Evolutionary conservation across 2,329 filamentous ascomycete genomes (phyloP), one percentile per base, ranked within the genome.

Genomic region (Massarina eburnea): DNA sequence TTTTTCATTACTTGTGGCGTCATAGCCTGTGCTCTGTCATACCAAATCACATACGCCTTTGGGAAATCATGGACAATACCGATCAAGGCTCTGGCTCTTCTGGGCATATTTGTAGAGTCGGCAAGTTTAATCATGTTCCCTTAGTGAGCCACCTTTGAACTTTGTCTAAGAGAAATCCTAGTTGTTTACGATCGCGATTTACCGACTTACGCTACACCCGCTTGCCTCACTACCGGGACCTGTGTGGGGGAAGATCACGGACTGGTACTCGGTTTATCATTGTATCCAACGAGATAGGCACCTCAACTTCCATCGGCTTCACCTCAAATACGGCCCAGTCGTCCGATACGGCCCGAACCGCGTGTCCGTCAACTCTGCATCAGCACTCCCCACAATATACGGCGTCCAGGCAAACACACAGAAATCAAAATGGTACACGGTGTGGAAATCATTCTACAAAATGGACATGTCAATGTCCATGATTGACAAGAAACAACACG

Each of bases 271-370:
- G 2, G 57, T 48, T 15, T 90, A 88, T 66, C 81, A 88, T 55
- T 83, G 19, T 18, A 8, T 46, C 12, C 36, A 46, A 35, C 42
- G 46, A 8, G 49, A 49, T 22, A 32, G 46, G 7, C 46, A 52
- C 21, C 74, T 78, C 18, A 74, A 84, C 59, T 88, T 91, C 66
- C 72, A 84, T 59, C 43, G 41, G 10, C 10, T 44, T 5, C 49
- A 52, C 26, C 8, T 41, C 15, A 78, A 78, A 64, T 89, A 92
- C 60, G 86, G 85, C 45, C 22, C 24, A 8, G 35, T 50, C 19
- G 45, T 53, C 1, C 37, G 51, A 27, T 51, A 32, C 27, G 47
- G 51, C 12, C 51, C 51, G 19, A 18, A 36, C 5, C 18, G 51
- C 2, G 41, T 53, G 14, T 53, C 48, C 8, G 32, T 53, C 22